Base-by-base conservation (phyloP, 331 rosid genomes). In the Quercus tomentella region DNA sequence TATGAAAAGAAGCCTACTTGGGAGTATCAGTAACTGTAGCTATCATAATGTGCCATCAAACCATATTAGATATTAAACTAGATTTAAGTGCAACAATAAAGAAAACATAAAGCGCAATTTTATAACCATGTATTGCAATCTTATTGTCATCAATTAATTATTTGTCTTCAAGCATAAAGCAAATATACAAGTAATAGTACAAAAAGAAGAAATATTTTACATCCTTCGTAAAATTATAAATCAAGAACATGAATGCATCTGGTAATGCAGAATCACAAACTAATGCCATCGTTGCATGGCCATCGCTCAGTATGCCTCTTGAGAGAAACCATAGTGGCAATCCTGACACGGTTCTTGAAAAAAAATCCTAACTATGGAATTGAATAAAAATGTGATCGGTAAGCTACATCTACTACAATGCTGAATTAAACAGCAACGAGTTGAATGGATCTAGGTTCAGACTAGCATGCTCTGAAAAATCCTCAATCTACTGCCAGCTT, bases 401-500 rank as follows among this genome's bases (percentile, higher is more conserved):
- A 76, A 12, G 88, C 80, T 80, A 31, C 85, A 82, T 55, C 70
- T 75, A 26, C 72, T 73, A 52, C 82, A 56, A 63, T 8, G 77
- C 15, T 21, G 55, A 82, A 77, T 28, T 15, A 73, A 37, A 26
- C 49, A 66, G 78, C 69, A 35, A 49, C 56, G 51, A 77, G 68
- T 72, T 65, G 72, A 21, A 62, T 26, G 45, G 31, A 45, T 17
- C 45, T 25, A 55, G 65, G 25, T 58, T 65, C 56, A 61, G 65
- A 80, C 43, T 45, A 71, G 85, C 79, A 63, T 71, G 45, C 2
- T 17, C 45, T 30, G 60, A 60, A 35, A 81, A 70, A 15, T 61
- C 73, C 79, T 93, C 62, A 87, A 58, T 80, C 80, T 82, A 82
- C 76, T 4, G 68, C 87, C 75, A 93, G 76, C 83, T 87, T 91